Percentiles rank a stretch among this genome's conserved stretches.
These are phyloP conservation scores for Botrytis pseudocinerea DNA, from an alignment of 2,329 filamentous ascomycete genomes.

Conservation along the genomic window DNA sequence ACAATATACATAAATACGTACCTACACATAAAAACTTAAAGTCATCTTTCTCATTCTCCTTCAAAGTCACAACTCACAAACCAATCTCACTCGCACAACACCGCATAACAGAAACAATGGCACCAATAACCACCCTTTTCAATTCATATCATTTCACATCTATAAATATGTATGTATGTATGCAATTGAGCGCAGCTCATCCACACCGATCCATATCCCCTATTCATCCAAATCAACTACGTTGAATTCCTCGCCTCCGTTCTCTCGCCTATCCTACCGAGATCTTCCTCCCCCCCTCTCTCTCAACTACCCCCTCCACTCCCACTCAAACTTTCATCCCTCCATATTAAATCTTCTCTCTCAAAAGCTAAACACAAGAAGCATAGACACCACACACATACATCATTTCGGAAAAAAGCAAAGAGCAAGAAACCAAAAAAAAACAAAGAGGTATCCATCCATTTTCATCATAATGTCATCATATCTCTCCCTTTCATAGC, in stretches of 20 bases:
- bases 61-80: neutral
- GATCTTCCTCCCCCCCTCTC: neutral
- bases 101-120: neutral
- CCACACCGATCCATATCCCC: neutral
- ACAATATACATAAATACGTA: no score
- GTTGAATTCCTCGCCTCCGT: neutral
- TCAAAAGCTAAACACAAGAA: slow-evolving; percentile 1
- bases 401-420: neutral
- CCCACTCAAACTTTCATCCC: neutral
- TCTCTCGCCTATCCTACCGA: neutral
- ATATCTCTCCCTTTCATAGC: neutral
- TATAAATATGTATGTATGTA: neutral
- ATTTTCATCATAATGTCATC: slow-evolving; percentile 11
- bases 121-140: slow-evolving; percentile 1
- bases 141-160: neutral
- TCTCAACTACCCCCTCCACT: neutral
- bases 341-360: neutral
- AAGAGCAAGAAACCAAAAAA: neutral
- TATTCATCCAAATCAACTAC: no score
- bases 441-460: slow-evolving; percentile 6
- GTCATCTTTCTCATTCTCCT: no score
- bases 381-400: neutral
- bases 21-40: no score
- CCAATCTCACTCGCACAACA: neutral
- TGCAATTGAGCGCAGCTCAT: neutral